phyloP scores from a whole-genome alignment of 495 filamentous ascomycete species.

The Penicillium lagena region DNA sequence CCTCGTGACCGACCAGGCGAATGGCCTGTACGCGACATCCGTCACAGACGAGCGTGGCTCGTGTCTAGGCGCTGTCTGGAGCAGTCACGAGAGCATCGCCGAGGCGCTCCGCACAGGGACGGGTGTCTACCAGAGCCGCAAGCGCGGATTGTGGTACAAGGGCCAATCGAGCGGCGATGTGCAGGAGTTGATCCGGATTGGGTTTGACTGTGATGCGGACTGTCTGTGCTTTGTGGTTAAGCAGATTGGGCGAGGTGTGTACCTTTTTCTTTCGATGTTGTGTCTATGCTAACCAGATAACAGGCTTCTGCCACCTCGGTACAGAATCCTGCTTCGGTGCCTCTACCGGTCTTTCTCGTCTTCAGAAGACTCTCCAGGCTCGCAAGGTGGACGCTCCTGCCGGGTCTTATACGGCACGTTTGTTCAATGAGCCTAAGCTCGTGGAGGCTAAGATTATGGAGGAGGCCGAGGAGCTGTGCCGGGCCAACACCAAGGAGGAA shows the following conservation, averaged over 20 bases:
- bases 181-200: slow-evolving; percentile 79
- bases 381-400: slow-evolving; percentile 75
- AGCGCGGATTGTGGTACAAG: slow-evolving; percentile 95
- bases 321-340: slow-evolving; percentile 88
- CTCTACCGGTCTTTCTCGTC: slow-evolving; percentile 69
- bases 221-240: slow-evolving; percentile 82
- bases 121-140: slow-evolving; percentile 92
- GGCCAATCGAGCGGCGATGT: slow-evolving; percentile 89
- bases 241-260: slow-evolving; percentile 69
- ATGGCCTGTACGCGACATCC: slow-evolving; percentile 78
- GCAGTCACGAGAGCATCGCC: slow-evolving; percentile 78
- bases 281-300: slow-evolving; percentile 13
- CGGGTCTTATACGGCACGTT: slow-evolving; percentile 86
- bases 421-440: slow-evolving; percentile 88
- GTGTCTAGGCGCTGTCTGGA: slow-evolving; percentile 87
- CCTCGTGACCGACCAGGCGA: slow-evolving; percentile 73
- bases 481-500: slow-evolving; percentile 72
- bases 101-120: slow-evolving; percentile 82
- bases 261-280: background rate
- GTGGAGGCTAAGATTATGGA: slow-evolving; percentile 96
- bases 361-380: slow-evolving; percentile 76
- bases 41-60: slow-evolving; percentile 85
- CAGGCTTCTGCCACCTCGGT: slow-evolving; percentile 90
- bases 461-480: slow-evolving; percentile 90
- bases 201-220: slow-evolving; percentile 87